Evolutionary conservation across 345 rosid species (phyloP).

Genomic region (Toxicodendron radicans): DNA sequence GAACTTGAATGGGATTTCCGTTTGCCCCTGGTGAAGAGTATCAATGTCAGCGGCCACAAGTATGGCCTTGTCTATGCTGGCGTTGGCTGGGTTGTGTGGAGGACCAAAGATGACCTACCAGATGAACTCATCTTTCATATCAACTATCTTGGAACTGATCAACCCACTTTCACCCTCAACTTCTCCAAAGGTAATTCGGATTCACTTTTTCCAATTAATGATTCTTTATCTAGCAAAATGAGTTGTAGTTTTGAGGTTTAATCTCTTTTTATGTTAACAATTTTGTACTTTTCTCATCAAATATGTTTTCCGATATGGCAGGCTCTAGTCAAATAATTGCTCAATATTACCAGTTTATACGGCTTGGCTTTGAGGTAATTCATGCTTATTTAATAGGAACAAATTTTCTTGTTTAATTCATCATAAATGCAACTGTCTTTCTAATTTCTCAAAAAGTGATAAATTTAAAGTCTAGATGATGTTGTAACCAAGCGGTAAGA

Average conservation of each 20-base stretch:
- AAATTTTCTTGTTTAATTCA: neutral
- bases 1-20: constrained; percentile 88
- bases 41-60: constrained; percentile 78
- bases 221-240: too few relatives aligned
- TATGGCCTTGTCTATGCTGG: constrained; percentile 86
- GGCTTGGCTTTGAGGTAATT: constrained; percentile 45
- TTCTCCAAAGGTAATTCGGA: constrained; percentile 66
- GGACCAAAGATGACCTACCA: constrained; percentile 78
- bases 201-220: too few relatives aligned
- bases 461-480: too few relatives aligned
- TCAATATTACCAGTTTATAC: constrained; percentile 51
- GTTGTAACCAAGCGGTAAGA: too few relatives aligned
- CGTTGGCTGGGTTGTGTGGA: constrained; percentile 80
- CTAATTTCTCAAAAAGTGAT: too few relatives aligned
- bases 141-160: constrained; percentile 77
- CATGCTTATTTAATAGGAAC: neutral
- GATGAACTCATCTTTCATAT: constrained; percentile 82
- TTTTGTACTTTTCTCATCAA: too few relatives aligned
- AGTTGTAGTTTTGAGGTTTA: neutral
- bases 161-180: constrained; percentile 83
- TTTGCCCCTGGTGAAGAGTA: constrained; percentile 72
- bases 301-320: constrained; percentile 9
- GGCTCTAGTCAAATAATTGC: constrained; percentile 68
- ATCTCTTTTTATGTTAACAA: too few relatives aligned
- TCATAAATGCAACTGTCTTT: too few relatives aligned